Evolutionary conservation across 352 stramenopile species (phyloP).

Genomic region (Globisporangium cylindrosporum): DNA sequence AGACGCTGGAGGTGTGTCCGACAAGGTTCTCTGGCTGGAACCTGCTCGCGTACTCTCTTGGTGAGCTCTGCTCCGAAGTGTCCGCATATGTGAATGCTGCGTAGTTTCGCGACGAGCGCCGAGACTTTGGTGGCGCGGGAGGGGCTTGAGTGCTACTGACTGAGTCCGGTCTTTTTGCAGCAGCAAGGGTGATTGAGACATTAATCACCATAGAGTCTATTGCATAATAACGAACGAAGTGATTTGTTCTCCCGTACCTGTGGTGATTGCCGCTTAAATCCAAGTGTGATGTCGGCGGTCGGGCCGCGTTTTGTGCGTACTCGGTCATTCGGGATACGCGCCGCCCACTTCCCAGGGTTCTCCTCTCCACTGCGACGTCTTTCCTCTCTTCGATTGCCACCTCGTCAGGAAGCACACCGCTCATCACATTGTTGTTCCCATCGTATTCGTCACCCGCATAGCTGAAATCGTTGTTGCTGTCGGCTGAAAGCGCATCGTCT

Average conservation of each 20-base stretch:
- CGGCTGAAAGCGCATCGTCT: too few species aligned
- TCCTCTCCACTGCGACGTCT: not conserved
- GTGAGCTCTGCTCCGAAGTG: not conserved
- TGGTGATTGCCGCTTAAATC: not conserved
- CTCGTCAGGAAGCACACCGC: not conserved
- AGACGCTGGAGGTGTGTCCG: constrained; percentile 62
- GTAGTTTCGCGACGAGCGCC: constrained; percentile 9
- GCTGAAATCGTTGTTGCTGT: not conserved
- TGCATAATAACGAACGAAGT: not conserved
- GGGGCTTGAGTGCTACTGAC: not conserved
- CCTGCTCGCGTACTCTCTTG: constrained; percentile 7
- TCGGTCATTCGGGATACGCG: constrained; percentile 4
- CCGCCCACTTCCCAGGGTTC: not conserved
- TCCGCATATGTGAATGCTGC: not conserved
- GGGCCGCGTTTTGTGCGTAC: not conserved
- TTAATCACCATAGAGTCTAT: not conserved
- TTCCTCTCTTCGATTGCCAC: not conserved
- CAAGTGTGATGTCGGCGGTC: not conserved
- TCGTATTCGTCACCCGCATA: not conserved
- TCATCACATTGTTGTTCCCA: constrained; percentile 7
- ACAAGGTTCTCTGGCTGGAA: constrained; percentile 42
- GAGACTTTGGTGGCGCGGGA: constrained; percentile 12
- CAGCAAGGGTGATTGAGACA: not conserved
- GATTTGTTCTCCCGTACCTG: not conserved
- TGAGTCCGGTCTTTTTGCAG: not conserved